Conservation (phyloP, 2,329 filamentous ascomycete genomes). For the Cucurbitaria berberidis region DNA sequence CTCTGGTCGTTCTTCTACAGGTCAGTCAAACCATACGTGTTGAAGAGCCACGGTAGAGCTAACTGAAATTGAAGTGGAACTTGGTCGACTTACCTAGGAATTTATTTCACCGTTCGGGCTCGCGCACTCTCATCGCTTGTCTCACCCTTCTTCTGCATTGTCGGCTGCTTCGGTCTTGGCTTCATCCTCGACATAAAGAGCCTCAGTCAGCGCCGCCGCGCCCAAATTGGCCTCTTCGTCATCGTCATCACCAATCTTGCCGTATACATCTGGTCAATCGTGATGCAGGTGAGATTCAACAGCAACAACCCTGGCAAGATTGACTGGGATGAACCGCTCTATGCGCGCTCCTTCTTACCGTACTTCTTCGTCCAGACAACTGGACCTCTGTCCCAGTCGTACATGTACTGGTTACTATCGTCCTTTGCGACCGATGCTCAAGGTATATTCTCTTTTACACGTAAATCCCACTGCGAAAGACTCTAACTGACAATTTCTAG, state of each 20-base stretch:
- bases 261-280: slow-evolving; percentile 59
- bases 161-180: slow-evolving; percentile 58
- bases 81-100: slow-evolving; percentile 55
- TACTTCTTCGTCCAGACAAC: slow-evolving; percentile 59
- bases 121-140: slow-evolving; percentile 55
- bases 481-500: slow-evolving; percentile 13
- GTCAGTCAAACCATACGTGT: slow-evolving; percentile 2
- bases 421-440: slow-evolving; percentile 39
- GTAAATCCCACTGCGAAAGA: not conserved
- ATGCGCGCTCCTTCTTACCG: slow-evolving; percentile 53
- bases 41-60: not conserved
- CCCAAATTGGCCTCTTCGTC: slow-evolving; percentile 54
- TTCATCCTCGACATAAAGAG: slow-evolving; percentile 70
- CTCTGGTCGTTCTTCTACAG: slow-evolving; percentile 57
- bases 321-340: slow-evolving; percentile 55
- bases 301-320: slow-evolving; percentile 51
- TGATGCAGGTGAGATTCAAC: slow-evolving; percentile 55
- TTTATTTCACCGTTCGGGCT: slow-evolving; percentile 54
- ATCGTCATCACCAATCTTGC: slow-evolving; percentile 56
- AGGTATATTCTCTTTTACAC: slow-evolving; percentile 4
- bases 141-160: slow-evolving; percentile 58
- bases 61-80: slow-evolving; percentile 43
- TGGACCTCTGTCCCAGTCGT: slow-evolving; percentile 37
- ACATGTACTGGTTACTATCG: slow-evolving; percentile 43
- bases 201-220: slow-evolving; percentile 61